Evolutionary conservation across 192 early-diverging fungal species (phyloP), one percentile per base, ranked within the genome.

Genomic region (Chytriomyces hyalinus): DNA sequence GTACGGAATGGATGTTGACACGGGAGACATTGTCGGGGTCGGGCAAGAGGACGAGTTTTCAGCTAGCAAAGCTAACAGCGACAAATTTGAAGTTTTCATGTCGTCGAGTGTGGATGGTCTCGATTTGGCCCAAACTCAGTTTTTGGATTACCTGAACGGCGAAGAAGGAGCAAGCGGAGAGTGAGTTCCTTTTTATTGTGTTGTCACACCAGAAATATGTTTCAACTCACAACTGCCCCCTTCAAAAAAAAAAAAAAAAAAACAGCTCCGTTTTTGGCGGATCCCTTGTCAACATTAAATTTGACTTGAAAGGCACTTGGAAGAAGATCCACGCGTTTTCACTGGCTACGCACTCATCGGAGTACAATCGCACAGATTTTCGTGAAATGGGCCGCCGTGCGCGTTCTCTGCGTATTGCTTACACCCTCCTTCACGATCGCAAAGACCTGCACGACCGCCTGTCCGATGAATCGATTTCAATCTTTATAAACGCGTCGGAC

Each of bases 291-390:
- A 20, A 5, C 20, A 57, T 20, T 5, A 2, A 2, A 13, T n/a
- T 57, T 57, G 53, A 57, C 53, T 57, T 57, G 53, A 57, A 57
- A 57, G 13, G 15, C 15, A 20, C 20, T 13, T 57, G 53, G 53
- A 13, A 13, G 1, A 57, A 57, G 53, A 20, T 57, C 20, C 53
- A 57, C 53, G 53, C 53, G 53, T 57, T 57, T 57, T 57, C 53
- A 57, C 20, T 57, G 53, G 53, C 15, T 57, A 67, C 46, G 9
- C 11, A 15, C 45, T 20, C 66, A 17, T 2, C 45, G 2, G 44
- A 26, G 64, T 74, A 74, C 61, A 74, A 74, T 46, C n/a, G 72
- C 26, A 74, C 72, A 7, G 45, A 74, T 61, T 74, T 74, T 74
- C 8, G 22, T 6, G 22, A 74, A 63, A 22, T 74, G 59, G 57